Evolutionary conservation across 192 early-diverging fungal genomes (phyloP), one percentile per base, ranked within the genome.

Genomic region (Radiomyces spectabilis): DNA sequence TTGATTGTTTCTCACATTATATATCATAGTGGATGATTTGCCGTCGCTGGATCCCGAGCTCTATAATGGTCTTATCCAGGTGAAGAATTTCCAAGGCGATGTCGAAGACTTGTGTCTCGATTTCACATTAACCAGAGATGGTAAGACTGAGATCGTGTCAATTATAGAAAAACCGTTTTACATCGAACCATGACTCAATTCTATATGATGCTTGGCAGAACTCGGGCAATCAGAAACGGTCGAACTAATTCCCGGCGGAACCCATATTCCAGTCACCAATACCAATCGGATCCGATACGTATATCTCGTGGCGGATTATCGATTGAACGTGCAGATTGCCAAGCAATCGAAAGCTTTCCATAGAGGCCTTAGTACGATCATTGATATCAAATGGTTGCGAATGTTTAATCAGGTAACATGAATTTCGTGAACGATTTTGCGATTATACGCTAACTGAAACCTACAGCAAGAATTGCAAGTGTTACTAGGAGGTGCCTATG

Each of bases 241-340:
- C 31, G 85, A 93, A 30, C 69, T 98, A 39, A 81, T 93, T 31
- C 83, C 85, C 2, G 72, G 76, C 18, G 96, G 96, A 29, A 71
- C 80, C 31, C 61, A 79, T 21, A 78, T 88, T 37, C 71, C 79
- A 15, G 96, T 98, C 0, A 97, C 92, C 0, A 77, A 84, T 18
- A 76, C 84, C 30, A 98, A 97, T 72, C 74, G 89, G 15, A 83
- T 93, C 41, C 75, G 78, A 40, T 98, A 96, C 56, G 87, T 97
- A 18, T 88, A 92, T 56, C 68, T 85, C 12, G 72, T 93, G n/a
- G 87, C 92, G 2, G 82, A 94, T 68, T 93, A 87, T 67, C 83
- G 87, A 57, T 78, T 98, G 19, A 93, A 94, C 63, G 66, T 73
- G 32, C 82, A 89, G 68, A 89, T 95, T 45, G 72, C 80, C 4